Percentiles rank a stretch among this genome's conserved stretches.
phyloP scores from a whole-genome alignment of 805 yeast genomes.

The Nakazawaea ishiwadae region DNA sequence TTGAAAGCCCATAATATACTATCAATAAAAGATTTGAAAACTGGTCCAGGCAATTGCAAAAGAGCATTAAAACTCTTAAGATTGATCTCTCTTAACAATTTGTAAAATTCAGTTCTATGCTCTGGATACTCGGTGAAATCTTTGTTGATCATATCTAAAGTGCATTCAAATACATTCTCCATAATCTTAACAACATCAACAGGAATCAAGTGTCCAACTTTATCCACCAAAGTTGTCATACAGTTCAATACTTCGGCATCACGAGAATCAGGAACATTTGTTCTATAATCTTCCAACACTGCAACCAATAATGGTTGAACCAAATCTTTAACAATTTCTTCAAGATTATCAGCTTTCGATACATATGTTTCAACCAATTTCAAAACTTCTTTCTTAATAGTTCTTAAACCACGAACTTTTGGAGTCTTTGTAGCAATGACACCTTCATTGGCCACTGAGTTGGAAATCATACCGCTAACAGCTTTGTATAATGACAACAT shows the following conservation, averaged over 20 bases:
- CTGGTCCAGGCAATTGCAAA: conserved; percentile 83
- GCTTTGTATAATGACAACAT: conserved; percentile 88
- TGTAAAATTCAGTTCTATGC: conserved; percentile 94
- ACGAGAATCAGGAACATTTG: conserved; percentile 91
- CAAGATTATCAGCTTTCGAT: conserved; percentile 78
- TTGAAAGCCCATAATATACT: conserved; percentile 98
- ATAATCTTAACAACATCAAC: conserved; percentile 84
- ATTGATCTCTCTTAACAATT: conserved; percentile 82
- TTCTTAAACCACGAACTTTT: conserved; percentile 89
- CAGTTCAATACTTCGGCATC: conserved; percentile 97
- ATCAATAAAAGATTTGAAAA: conserved; percentile 85
- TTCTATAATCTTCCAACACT: conserved; percentile 82
- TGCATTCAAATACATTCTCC: conserved; percentile 90
- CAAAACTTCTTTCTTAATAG: conserved; percentile 91
- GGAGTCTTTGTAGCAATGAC: conserved; percentile 91
- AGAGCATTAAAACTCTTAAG: conserved; percentile 81
- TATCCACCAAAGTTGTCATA: conserved; percentile 82
- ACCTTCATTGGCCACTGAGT: conserved; percentile 75
- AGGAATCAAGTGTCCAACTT: conserved; percentile 84
- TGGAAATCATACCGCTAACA: conserved; percentile 80
- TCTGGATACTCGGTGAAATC: conserved; percentile 97
- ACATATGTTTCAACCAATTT: conserved; percentile 86
- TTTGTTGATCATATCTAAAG: conserved; percentile 91
- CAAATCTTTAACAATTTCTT: conserved; percentile 78
- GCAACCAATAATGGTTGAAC: conserved; percentile 81